Conservation (phyloP, 2,329 filamentous ascomycete species). For the Colletotrichum cordylinicola region DNA sequence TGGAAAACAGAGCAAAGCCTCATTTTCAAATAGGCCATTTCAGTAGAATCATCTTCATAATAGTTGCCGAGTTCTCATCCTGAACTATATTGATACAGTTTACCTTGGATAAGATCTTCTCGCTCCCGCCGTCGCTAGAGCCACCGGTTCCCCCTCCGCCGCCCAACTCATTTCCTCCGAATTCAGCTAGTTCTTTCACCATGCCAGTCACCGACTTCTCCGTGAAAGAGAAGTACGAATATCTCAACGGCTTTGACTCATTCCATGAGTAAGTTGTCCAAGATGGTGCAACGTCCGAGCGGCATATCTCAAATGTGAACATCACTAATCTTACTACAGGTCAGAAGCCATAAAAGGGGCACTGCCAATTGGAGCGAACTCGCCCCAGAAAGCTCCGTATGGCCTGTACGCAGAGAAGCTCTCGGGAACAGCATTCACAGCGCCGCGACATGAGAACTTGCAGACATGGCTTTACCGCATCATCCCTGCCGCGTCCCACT, state of each 20-base stretch:
- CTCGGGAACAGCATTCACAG: constrained; percentile 65
- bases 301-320: rapidly evolving
- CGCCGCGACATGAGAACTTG: constrained; percentile 61
- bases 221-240: constrained; percentile 58
- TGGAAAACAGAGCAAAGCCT: not conserved
- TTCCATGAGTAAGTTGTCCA: constrained; percentile 67
- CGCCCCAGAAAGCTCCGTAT: constrained; percentile 72
- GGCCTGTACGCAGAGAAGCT: constrained; percentile 75
- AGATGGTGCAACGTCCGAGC: rapidly evolving
- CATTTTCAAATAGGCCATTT: not conserved
- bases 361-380: constrained; percentile 71
- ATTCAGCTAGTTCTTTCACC: not conserved
- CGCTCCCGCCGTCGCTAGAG: not conserved
- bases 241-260: constrained; percentile 72
- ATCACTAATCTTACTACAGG: constrained; percentile 36
- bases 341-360: constrained; percentile 71
- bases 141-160: rapidly evolving
- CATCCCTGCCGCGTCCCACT: constrained; percentile 59
- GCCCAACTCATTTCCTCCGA: not conserved
- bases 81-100: not conserved
- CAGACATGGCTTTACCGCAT: constrained; percentile 68
- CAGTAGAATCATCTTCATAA: not conserved
- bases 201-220: constrained; percentile 42
- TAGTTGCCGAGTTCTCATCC: rapidly evolving
- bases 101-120: not conserved